A percentile compares a stretch with the other conserved stretches of the same genome.
These are phyloP conservation scores for Phytophthora multivora DNA, from an alignment of 352 stramenopile species.

Conservation along the genomic window DNA sequence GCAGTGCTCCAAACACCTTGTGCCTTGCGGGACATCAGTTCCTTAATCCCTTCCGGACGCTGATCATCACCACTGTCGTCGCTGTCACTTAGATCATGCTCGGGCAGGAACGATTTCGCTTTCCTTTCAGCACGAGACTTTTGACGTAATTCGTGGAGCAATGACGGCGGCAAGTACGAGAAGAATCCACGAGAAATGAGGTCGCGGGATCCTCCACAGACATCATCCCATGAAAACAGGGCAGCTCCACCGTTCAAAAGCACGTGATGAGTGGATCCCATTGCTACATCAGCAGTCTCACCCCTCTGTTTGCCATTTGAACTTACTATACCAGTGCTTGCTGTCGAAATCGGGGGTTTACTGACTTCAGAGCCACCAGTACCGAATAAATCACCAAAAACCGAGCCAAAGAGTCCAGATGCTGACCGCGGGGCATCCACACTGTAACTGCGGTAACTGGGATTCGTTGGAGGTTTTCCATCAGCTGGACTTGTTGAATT, in stretches of 20 bases:
- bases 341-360: background rate
- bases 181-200: conserved; percentile 74
- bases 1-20: conserved; percentile 75
- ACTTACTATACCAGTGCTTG: conserved; percentile 1
- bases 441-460: conserved; percentile 51
- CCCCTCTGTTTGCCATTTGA: conserved; percentile 41
- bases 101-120: conserved; percentile 18
- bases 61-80: conserved; percentile 35
- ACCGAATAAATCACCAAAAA: conserved; percentile 80
- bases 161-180: conserved; percentile 48
- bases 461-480: conserved; percentile 1
- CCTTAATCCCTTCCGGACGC: conserved; percentile 32
- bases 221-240: conserved; percentile 75
- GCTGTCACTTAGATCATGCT: conserved; percentile 27
- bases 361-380: conserved; percentile 1
- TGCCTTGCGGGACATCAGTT: conserved; percentile 45
- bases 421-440: conserved; percentile 52
- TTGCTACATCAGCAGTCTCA: conserved; percentile 52
- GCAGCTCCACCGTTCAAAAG: conserved; percentile 26
- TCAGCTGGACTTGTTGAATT: conserved; percentile 10
- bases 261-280: conserved; percentile 39
- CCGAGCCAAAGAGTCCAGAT: conserved; percentile 55
- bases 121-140: conserved; percentile 34
- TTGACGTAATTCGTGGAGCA: conserved; percentile 49
- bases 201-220: conserved; percentile 60